These are phyloP conservation scores for Adiantum capillusveneris DNA, from an alignment of 75 land plant species.

Conservation along the genomic window DNA sequence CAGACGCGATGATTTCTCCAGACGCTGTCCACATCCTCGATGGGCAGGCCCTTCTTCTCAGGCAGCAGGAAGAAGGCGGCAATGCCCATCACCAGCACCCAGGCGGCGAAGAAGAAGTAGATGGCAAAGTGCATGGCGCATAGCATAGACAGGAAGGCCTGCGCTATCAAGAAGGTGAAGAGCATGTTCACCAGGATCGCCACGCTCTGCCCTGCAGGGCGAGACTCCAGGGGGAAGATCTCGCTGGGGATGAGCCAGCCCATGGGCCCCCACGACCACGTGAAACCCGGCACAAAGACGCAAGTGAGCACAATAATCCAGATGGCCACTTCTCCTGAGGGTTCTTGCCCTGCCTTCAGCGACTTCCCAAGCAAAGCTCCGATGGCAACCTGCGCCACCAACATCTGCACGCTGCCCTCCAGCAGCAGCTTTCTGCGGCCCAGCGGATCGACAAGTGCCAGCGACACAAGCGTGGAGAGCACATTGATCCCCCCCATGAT, in stretches of 20 bases:
- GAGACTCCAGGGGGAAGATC: too few relatives aligned
- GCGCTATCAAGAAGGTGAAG: too few relatives aligned
- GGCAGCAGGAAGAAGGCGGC: conserved; percentile 67
- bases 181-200: too few relatives aligned
- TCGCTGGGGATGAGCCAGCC: conserved; percentile 91
- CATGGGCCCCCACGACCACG: conserved; percentile 90
- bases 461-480: too few relatives aligned
- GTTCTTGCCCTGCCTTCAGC: background rate
- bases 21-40: conserved; percentile 65
- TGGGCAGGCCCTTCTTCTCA: conserved; percentile 81
- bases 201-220: conserved; percentile 76
- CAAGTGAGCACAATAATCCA: too few relatives aligned
- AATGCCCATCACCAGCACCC: conserved; percentile 66
- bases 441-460: conserved; percentile 25
- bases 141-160: conserved; percentile 58
- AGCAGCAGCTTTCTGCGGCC: too few relatives aligned
- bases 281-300: conserved; percentile 27
- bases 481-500: too few relatives aligned
- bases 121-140: conserved; percentile 67
- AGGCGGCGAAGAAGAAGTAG: conserved; percentile 81
- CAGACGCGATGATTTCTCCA: conserved; percentile 90
- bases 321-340: background rate
- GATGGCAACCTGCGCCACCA: too few relatives aligned
- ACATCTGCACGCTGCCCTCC: too few relatives aligned
- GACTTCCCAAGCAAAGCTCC: conserved; percentile 34